phyloP scores from a whole-genome alignment of 2,329 filamentous ascomycete genomes.

The Monosporascus sp. region DNA sequence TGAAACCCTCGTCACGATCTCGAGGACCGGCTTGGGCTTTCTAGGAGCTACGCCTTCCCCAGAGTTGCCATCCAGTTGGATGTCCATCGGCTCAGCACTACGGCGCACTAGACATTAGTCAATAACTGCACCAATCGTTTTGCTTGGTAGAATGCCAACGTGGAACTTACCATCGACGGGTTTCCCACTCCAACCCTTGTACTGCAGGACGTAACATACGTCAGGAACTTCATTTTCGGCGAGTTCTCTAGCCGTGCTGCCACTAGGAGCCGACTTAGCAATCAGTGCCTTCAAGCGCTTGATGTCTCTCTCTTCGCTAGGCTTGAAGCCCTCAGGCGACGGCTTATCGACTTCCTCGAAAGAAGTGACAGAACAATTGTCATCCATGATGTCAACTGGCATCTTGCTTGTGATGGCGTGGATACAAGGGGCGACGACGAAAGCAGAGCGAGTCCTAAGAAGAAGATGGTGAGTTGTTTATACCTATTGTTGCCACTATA shows the following conservation, averaged over 20 bases:
- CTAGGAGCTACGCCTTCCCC: conserved; percentile 9
- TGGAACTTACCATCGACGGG: conserved; percentile 30
- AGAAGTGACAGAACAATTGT: conserved; percentile 24
- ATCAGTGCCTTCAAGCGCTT: conserved; percentile 11
- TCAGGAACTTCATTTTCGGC: conserved; percentile 30
- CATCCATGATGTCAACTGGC: conserved; percentile 16
- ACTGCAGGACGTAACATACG: conserved; percentile 36
- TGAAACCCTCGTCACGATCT: conserved; percentile 37
- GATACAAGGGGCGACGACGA: background rate
- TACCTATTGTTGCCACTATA: no score
- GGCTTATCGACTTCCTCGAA: conserved; percentile 26
- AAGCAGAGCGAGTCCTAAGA: no score
- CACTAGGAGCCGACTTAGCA: conserved; percentile 6
- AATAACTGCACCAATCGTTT: background rate
- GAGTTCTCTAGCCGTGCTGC: conserved; percentile 9
- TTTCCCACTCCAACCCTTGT: conserved; percentile 27
- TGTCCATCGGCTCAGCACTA: conserved; percentile 32
- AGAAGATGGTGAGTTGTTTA: no score
- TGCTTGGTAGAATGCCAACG: background rate
- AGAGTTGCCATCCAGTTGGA: conserved; percentile 24
- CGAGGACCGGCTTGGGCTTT: conserved; percentile 32
- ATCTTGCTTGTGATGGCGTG: background rate
- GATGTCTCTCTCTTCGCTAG: conserved; percentile 7
- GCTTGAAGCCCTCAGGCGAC: background rate
- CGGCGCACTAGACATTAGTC: conserved; percentile 27